These are phyloP conservation scores for Anthracocystis setariae DNA, from an alignment of 1,284 basidiomycete species.

Conservation along the genomic window DNA sequence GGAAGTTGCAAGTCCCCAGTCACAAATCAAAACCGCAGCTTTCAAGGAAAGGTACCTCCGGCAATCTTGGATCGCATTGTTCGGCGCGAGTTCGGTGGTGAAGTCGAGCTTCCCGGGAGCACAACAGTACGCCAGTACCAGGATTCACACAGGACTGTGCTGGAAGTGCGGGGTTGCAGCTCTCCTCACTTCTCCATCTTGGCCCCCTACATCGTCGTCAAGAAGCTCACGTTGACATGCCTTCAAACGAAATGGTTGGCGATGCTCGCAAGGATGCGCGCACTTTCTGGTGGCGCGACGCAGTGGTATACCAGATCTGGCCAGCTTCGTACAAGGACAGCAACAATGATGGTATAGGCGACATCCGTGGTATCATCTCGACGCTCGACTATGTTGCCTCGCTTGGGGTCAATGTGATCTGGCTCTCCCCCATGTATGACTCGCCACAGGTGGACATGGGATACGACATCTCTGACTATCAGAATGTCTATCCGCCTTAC, in stretches of 20 bases:
- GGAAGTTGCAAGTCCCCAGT: background rate
- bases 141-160: background rate
- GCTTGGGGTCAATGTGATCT: slow-evolving; percentile 78
- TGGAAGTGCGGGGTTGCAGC: background rate
- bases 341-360: slow-evolving; percentile 80
- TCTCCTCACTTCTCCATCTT: background rate
- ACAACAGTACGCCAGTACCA: too few species aligned
- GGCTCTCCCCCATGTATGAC: slow-evolving; percentile 79
- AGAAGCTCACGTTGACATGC: background rate
- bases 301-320: slow-evolving; percentile 72
- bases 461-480: slow-evolving; percentile 73
- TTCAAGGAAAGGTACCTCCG: too few species aligned
- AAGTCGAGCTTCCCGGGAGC: background rate
- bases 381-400: slow-evolving; percentile 78
- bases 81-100: slow-evolving; percentile 26
- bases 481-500: slow-evolving; percentile 77
- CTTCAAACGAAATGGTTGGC: slow-evolving; percentile 3
- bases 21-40: too few species aligned
- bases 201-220: background rate
- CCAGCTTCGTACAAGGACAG: slow-evolving; percentile 78
- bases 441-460: slow-evolving; percentile 79
- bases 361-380: slow-evolving; percentile 76
- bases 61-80: too few species aligned
- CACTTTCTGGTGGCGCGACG: slow-evolving; percentile 37
- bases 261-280: slow-evolving; percentile 3